Percentiles rank a stretch among this genome's conserved stretches.
These are phyloP conservation scores for Oidiodendron maius DNA, from an alignment of 495 filamentous ascomycete species.

Conservation along the genomic window DNA sequence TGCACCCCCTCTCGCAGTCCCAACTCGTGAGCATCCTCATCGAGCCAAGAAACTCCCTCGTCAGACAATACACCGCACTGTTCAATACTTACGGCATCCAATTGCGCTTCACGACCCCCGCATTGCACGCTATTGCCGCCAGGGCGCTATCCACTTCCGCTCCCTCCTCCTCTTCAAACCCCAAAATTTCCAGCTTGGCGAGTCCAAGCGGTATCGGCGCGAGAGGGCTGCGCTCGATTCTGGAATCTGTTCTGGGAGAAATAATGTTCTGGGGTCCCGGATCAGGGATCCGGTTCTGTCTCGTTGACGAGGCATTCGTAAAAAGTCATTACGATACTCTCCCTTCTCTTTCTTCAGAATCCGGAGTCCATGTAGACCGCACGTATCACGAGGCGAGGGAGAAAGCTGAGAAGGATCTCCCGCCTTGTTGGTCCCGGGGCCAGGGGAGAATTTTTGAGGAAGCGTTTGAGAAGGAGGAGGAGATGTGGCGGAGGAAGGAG, in stretches of 20 bases:
- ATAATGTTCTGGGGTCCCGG: constrained; percentile 89
- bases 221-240: constrained; percentile 77
- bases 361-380: background rate
- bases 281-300: constrained; percentile 49
- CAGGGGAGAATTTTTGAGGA: constrained; percentile 48
- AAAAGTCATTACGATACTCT: background rate
- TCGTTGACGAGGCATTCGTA: constrained; percentile 18
- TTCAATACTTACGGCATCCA: constrained; percentile 80
- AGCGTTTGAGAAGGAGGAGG: constrained; percentile 48
- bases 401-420: constrained; percentile 1
- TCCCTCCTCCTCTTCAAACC: constrained; percentile 20
- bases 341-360: background rate
- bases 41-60: constrained; percentile 80
- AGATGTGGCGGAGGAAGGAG: constrained; percentile 9
- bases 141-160: constrained; percentile 40
- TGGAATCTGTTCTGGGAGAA: constrained; percentile 81
- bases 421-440: constrained; percentile 32
- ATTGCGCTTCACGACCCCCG: constrained; percentile 74
- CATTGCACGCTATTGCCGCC: constrained; percentile 72
- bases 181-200: background rate
- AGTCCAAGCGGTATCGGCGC: constrained; percentile 63
- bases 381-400: background rate
- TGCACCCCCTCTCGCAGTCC: constrained; percentile 71
- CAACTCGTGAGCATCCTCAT: constrained; percentile 83
- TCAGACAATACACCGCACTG: constrained; percentile 78